These are phyloP conservation scores for Rubia tinctorum DNA, from an alignment of 305 asterid species.

Conservation along the genomic window DNA sequence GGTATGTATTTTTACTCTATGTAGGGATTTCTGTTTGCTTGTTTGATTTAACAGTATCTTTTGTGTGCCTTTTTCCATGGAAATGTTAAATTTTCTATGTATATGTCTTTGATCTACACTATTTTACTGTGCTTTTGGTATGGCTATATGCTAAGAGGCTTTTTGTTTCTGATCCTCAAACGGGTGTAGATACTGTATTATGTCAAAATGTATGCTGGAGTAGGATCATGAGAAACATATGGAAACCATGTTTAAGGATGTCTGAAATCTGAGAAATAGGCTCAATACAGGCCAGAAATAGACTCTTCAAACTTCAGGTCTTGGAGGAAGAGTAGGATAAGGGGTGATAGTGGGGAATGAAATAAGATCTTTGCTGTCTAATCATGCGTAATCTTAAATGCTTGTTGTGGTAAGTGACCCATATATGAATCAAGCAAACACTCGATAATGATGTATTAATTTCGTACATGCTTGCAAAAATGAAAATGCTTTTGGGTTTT, in stretches of 20 bases:
- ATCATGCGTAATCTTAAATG: neutral
- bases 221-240: neutral
- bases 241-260: neutral
- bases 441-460: neutral
- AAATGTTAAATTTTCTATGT: neutral
- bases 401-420: neutral
- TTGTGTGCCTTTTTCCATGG: neutral
- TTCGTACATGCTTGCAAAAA: neutral
- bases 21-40: conserved; percentile 12
- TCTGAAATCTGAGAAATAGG: neutral
- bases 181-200: neutral
- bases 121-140: neutral
- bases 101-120: neutral
- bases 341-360: neutral
- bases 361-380: neutral
- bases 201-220: neutral
- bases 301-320: neutral
- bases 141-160: conserved; percentile 3
- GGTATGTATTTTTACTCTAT: conserved; percentile 46
- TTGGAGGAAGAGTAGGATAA: neutral
- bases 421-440: neutral
- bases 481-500: neutral
- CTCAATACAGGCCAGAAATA: neutral
- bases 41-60: neutral
- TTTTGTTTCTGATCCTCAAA: neutral